Evolutionary conservation across 2,329 filamentous ascomycete genomes (phyloP).

Genomic region (Fusarium sp.): DNA sequence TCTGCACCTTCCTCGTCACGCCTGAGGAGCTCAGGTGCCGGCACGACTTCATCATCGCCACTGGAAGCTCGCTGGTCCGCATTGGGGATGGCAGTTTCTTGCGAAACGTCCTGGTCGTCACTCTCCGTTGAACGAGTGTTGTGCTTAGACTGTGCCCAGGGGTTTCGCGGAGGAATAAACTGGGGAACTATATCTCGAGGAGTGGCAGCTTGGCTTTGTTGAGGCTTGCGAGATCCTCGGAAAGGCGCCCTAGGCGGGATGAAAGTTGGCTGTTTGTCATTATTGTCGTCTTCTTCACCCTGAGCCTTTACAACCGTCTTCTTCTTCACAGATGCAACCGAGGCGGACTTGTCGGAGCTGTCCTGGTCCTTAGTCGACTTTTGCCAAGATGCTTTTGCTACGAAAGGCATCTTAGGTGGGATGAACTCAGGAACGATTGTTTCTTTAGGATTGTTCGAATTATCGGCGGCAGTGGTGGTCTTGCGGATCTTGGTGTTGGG

Average conservation of each 20-base stretch:
- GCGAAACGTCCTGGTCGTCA: not conserved
- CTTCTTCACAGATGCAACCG: constrained; percentile 11
- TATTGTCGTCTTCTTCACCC: not conserved
- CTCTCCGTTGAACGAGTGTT: constrained; percentile 9
- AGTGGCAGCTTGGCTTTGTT: not conserved
- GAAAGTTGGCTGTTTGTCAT: constrained; percentile 1
- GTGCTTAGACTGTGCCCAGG: constrained; percentile 9
- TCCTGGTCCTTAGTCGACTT: not conserved
- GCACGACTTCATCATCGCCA: not conserved
- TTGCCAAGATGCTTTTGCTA: constrained; percentile 12
- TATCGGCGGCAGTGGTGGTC: not conserved
- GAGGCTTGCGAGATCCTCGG: constrained; percentile 1
- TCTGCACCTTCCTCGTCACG: constrained; percentile 6
- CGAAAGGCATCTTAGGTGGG: constrained; percentile 27
- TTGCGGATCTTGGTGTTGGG: constrained; percentile 22
- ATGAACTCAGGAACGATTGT: constrained; percentile 23
- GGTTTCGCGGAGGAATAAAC: constrained; percentile 16
- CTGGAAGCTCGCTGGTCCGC: not conserved
- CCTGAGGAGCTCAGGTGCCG: constrained; percentile 1
- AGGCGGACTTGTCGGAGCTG: not conserved
- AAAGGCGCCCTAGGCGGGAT: constrained; percentile 30
- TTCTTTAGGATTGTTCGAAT: not conserved
- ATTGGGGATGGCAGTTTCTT: constrained; percentile 3
- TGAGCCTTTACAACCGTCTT: constrained; percentile 12
- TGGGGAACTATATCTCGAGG: constrained; percentile 11